Evolutionary conservation across 768 basidiomycete genomes (phyloP).

Genomic region (Amanita thiersii): DNA sequence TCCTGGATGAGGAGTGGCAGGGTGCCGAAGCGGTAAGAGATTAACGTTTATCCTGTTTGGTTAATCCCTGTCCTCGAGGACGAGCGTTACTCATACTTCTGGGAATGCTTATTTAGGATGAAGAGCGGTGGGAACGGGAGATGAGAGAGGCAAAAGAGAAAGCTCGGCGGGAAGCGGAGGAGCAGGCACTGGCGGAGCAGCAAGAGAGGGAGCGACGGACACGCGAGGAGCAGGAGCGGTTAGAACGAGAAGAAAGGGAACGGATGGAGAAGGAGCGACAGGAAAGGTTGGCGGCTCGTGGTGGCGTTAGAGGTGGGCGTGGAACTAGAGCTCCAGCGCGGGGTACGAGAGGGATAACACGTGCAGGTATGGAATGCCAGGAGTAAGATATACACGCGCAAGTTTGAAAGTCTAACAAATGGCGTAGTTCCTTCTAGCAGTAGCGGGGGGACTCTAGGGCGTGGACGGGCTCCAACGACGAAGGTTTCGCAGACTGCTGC

Average conservation of each 20-base stretch:
- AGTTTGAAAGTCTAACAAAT: not conserved
- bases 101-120: conserved; percentile 55
- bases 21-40: conserved; percentile 61
- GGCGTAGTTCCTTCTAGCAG: not conserved
- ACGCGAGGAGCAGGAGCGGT: conserved; percentile 38
- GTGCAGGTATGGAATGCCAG: conserved; percentile 25
- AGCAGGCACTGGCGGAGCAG: conserved; percentile 25
- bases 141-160: conserved; percentile 32
- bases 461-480: conserved; percentile 3
- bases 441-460: not conserved
- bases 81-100: too few species aligned
- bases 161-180: conserved; percentile 36
- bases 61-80: too few species aligned
- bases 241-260: conserved; percentile 35
- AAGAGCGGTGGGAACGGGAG: conserved; percentile 42
- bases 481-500: not conserved
- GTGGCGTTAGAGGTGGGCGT: conserved; percentile 62
- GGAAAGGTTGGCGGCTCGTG: conserved; percentile 35
- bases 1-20: conserved; percentile 72
- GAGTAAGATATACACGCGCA: not conserved
- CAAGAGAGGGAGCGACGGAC: conserved; percentile 37
- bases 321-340: conserved; percentile 64
- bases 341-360: conserved; percentile 31
- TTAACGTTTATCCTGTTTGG: not conserved
- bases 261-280: conserved; percentile 37